Conservation (phyloP, 768 basidiomycete genomes). For the Rhodotorula paludigena region DNA sequence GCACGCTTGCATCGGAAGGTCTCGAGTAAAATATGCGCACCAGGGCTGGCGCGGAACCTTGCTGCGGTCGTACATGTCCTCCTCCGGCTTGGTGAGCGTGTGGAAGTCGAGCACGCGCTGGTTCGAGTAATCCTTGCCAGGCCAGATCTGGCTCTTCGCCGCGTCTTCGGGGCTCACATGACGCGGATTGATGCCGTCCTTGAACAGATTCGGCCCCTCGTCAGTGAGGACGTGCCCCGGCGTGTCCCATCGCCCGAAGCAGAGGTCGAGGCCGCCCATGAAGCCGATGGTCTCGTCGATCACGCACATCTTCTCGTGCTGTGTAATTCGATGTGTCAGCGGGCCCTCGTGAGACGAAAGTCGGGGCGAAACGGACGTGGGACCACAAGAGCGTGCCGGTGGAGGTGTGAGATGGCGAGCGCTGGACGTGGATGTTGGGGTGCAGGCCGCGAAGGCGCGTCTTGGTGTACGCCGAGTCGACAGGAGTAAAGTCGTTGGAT, state of each 20-base stretch:
- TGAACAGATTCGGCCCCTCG: conserved; percentile 54
- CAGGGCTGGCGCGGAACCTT: conserved; percentile 95
- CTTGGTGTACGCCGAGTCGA: conserved; percentile 68
- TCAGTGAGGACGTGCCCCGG: conserved; percentile 86
- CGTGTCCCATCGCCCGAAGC: conserved; percentile 96
- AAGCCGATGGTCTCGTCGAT: conserved; percentile 96
- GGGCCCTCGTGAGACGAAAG: background rate
- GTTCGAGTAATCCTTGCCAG: conserved; percentile 95
- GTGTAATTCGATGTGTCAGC: background rate
- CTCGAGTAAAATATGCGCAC: conserved; percentile 50
- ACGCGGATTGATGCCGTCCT: conserved; percentile 55
- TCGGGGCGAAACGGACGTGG: conserved; percentile 59
- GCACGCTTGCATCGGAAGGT: background rate
- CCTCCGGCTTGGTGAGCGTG: conserved; percentile 76
- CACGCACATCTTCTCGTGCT: conserved; percentile 98
- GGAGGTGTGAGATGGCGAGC: conserved; percentile 94
- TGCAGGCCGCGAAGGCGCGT: conserved; percentile 71
- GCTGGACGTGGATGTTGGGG: conserved; percentile 80
- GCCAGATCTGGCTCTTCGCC: conserved; percentile 61
- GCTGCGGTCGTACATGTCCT: conserved; percentile 88
- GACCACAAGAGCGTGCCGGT: conserved; percentile 99
- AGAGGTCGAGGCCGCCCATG: conserved; percentile 94
- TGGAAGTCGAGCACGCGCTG: conserved; percentile 81
- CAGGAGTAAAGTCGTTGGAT: conserved; percentile 75
- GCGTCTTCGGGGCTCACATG: conserved; percentile 17